Evolutionary conservation across 2,329 filamentous ascomycete species (phyloP), one percentile per base, ranked within the genome.

Genomic region (Phoma sp.): DNA sequence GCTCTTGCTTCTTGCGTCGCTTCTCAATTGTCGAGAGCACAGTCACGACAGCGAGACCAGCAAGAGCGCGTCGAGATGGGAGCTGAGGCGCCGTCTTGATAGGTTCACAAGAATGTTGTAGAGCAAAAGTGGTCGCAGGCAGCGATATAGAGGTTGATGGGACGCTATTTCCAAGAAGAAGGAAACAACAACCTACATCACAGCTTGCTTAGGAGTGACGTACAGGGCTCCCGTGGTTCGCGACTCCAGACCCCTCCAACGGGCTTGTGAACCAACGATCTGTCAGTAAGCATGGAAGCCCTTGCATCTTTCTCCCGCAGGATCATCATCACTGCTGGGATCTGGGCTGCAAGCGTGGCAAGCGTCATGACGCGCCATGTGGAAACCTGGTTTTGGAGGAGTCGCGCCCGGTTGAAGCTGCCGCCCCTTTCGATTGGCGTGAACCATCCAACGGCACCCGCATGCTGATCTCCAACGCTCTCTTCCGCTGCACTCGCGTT

Each of bases 1-100:
- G 30, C 29, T 47, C 57, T 30, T 64, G 61, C 50, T 64, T 62
- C 48, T 65, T 68, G 29, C 68, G 71, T 51, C 68, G 69, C 11
- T 68, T 69, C 57, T 73, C 70, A 36, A 73, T 65, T 18, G 65
- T 65, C 45, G 70, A 70, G 24, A 73, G 57, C 27, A 71, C 67
- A 50, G 70, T 66, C 4, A 73, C 55, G 42, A 73, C 59, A 45
- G 72, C 70, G 51, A 74, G 62, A 40, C 67, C 68, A n/a, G 71
- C 69, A 56, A 71, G 67, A 42, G 71, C 71, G 48, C 70, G 71
- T 45, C 70, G 68, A 40, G 68, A 59, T 9, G 68, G 59, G 56
- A 59, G 50, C 65, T 65, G 61, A 32, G 69, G 61, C 61, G 69
- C 67, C 67, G 68, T 70, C 39, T 64, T 72, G 61, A 59, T 29